Conservation (phyloP, 2,329 filamentous ascomycete species). For the Talaromyces verruculosus region DNA sequence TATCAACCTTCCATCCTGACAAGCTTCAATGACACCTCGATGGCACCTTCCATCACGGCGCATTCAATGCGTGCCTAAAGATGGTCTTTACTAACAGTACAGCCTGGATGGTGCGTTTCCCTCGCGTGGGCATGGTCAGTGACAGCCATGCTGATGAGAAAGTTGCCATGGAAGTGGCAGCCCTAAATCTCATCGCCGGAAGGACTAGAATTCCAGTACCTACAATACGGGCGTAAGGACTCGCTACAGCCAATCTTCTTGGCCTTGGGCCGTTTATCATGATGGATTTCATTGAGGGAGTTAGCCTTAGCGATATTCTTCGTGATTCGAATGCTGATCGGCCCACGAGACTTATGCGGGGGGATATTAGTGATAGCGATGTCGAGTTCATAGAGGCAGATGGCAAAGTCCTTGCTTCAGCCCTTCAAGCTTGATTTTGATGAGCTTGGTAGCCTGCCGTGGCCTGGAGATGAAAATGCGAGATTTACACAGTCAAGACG, state of each 20-base stretch:
- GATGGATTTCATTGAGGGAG: conserved; percentile 2
- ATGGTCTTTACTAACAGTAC: conserved; percentile 34
- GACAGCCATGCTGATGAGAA: conserved; percentile 28
- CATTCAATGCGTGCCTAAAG: conserved; percentile 37
- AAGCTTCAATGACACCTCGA: conserved; percentile 36
- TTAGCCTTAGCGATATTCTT: neutral
- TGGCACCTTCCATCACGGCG: conserved; percentile 33
- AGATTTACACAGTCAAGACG: neutral
- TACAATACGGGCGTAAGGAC: neutral
- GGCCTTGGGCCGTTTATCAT: conserved; percentile 4
- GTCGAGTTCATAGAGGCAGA: conserved; percentile 5
- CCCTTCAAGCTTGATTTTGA: conserved; percentile 5
- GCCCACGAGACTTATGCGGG: conserved; percentile 1
- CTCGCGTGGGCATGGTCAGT: conserved; percentile 31
- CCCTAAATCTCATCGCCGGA: neutral
- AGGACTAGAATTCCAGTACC: conserved; percentile 7
- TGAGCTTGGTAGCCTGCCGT: neutral
- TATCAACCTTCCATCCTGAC: conserved; percentile 37
- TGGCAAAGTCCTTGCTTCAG: conserved; percentile 6
- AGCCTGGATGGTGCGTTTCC: conserved; percentile 35
- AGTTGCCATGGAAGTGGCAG: conserved; percentile 10
- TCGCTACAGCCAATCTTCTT: neutral
- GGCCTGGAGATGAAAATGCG: neutral
- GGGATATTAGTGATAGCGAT: conserved; percentile 4
- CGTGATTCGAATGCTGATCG: neutral